Base-by-base conservation (phyloP, 495 filamentous ascomycete genomes). In the Penicillium maclennaniae region DNA sequence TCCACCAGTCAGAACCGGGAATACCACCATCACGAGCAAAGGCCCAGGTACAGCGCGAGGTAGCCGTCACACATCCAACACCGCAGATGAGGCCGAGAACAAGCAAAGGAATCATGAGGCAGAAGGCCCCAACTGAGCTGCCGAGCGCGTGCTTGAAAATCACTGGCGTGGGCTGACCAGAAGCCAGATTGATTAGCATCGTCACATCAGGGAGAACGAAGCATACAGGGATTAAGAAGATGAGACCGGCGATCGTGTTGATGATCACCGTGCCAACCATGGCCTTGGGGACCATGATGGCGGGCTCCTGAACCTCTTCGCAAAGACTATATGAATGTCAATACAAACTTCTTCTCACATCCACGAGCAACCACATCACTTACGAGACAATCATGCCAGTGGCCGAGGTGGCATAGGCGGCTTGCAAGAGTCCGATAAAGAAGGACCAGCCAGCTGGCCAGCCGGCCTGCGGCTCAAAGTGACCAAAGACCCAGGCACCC, bases 41-140 rank as follows among this genome's bases (percentile, higher is more conserved):
- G 6, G 86, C 85, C 59, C 83, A 89, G 21, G 82, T 83, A 78
- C 88, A 86, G 6, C 87, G 80, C 38, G 76, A 83, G 25, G 78
- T 80, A 7, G 87, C 87, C 7, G 85, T 87, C 73, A 87, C 83
- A 51, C 87, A 80, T 12, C 78, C 81, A 1, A 79, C 83, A 6
- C 77, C 78, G 4, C 83, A 85, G 61, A 89, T 87, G 3, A 89
- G 53, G 44, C 88, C 77, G 59, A 88, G 81, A 17, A 85, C 79
- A 5, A 89, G 74, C 39, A 88, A 76, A 4, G 88, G 75, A 55
- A 87, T 81, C 20, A 87, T 72, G 6, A 90, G 71, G 7, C 78
- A 86, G 48, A 90, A 84, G 0, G 83, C 84, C 14, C 86, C 85
- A 2, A 50, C 55, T 0, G 53, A 43, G 53, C 57, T 60, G 40